Conservation (phyloP, 148 eudicot species). For the Spergularia marina region DNA sequence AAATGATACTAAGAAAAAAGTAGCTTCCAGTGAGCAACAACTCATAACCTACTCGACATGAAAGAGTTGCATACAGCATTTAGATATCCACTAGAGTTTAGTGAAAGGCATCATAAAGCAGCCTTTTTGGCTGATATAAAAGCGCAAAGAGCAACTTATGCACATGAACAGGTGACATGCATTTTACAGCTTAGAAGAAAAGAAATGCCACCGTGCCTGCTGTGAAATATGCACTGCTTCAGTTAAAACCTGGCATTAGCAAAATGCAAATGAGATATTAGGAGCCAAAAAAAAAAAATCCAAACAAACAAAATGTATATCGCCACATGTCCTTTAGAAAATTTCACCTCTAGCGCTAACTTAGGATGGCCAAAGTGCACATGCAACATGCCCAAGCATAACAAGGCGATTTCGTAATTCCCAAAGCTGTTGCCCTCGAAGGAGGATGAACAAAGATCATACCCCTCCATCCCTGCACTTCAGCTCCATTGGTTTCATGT, state of each 20-base stretch:
- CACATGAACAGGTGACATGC: not conserved
- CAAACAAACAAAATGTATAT: too few relatives aligned
- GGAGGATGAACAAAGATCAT: constrained; percentile 55
- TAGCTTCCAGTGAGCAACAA: constrained; percentile 6
- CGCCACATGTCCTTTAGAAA: not conserved
- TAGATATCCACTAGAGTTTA: not conserved
- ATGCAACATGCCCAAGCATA: constrained; percentile 96
- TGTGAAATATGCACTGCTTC: constrained; percentile 93
- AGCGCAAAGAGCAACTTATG: not conserved
- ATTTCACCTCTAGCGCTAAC: constrained; percentile 76
- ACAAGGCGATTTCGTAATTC: constrained; percentile 81
- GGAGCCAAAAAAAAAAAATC: not conserved
- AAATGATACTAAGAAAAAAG: not conserved
- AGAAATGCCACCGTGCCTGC: constrained; percentile 46
- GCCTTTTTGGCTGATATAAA: not conserved
- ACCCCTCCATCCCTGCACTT: constrained; percentile 99
- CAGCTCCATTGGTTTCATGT: constrained; percentile 35
- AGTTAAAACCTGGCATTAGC: constrained; percentile 63
- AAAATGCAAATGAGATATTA: constrained; percentile 12
- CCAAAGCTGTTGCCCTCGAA: constrained; percentile 50
- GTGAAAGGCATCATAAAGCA: not conserved
- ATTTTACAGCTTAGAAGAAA: not conserved
- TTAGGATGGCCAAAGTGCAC: constrained; percentile 96
- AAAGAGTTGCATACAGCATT: not conserved
- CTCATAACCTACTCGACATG: not conserved